Evolutionary conservation across 2,329 filamentous ascomycete species (phyloP), one percentile per base, ranked within the genome.

Genomic region (Pezicula rhizophila): DNA sequence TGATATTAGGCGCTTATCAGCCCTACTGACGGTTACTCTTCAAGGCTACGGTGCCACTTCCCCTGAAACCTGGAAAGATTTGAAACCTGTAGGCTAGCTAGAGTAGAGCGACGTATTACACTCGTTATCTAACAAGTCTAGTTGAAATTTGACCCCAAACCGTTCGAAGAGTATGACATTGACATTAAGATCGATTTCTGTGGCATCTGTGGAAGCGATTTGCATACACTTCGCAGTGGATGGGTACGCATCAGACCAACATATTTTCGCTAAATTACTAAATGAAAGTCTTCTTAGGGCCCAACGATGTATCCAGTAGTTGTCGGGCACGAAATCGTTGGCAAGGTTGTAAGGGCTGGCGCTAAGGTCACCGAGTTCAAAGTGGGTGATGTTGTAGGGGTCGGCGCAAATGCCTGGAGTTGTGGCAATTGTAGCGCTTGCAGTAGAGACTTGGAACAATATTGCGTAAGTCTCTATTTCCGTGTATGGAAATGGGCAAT

Each of bases 181-280:
- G 89, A 95, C 64, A 79, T 95, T 68, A 84, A 89, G 73, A 83
- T 95, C 61, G 85, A 91, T 57, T 82, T 78, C 65, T 90, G 87
- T 61, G 85, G 87, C 61, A 75, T 88, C 42, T 88, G 84, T 65
- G 79, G 83, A 60, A 84, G 78, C 55, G 84, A 88, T 59, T 71
- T 84, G 38, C 84, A 86, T 69, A 85, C 79, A 52, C 77, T 87
- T 65, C 80, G 68, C 60, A 80, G 80, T 54, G 70, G 70, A 44
- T 74, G 70, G 37, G 37, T 39, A n/a, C 15, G 14, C 14, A 39
- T 10, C 37, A 11, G 8, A 14, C 15, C 37, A 8, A 11, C 37
- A 39, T 10, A 39, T 8, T 11, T 17, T 20, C 37, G 3, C 1
- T 4, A 31, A 31, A 12, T 31, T 10, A 10, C 28, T 31, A 31